phyloP scores from a whole-genome alignment of 768 basidiomycete species.

The Leccinum broughii region DNA sequence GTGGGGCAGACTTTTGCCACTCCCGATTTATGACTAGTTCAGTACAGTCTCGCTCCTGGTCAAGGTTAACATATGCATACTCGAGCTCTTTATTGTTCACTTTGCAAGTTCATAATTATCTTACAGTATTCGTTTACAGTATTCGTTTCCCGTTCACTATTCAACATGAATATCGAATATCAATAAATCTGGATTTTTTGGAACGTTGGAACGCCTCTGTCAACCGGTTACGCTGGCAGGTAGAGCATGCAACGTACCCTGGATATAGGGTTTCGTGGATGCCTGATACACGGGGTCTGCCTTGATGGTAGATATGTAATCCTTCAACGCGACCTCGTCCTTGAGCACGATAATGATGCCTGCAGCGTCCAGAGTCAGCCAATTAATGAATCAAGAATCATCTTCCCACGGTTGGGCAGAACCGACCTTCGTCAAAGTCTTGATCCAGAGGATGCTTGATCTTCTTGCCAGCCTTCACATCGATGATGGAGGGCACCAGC shows the following conservation, averaged over 20 bases:
- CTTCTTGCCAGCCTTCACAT: too few species aligned
- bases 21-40: conserved; percentile 62
- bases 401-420: not conserved
- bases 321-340: not conserved
- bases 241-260: conserved; percentile 16
- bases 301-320: not conserved
- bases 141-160: conserved; percentile 6
- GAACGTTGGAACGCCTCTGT: not conserved
- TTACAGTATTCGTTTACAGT: not conserved
- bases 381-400: not conserved
- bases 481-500: too few species aligned
- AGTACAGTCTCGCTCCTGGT: not conserved
- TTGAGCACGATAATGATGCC: not conserved
- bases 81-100: conserved; percentile 9
- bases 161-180: conserved; percentile 25
- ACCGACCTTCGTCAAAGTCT: too few species aligned
- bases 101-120: conserved; percentile 1
- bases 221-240: not conserved
- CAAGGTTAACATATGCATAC: not conserved
- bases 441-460: too few species aligned
- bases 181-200: conserved; percentile 14
- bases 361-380: not conserved
- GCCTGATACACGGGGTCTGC: conserved; percentile 14
- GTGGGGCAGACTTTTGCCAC: conserved; percentile 53
- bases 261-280: conserved; percentile 5